Evolutionary conservation across 2,329 filamentous ascomycete genomes (phyloP).

Genomic region (Trichothecium sympodiale): DNA sequence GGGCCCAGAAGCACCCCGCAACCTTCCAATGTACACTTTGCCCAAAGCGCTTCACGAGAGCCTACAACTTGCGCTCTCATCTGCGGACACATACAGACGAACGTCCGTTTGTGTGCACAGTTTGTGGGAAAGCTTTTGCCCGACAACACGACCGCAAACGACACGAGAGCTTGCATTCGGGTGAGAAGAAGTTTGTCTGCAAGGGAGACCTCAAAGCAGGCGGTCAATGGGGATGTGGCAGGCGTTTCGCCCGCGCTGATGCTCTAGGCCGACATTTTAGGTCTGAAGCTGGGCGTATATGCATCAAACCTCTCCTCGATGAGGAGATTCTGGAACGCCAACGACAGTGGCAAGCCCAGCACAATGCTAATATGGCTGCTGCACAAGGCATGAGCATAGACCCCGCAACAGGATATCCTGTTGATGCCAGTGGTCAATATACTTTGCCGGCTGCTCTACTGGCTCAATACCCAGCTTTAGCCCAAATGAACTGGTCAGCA

Average conservation of each 20-base stretch:
- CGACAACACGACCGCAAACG: constrained; percentile 95
- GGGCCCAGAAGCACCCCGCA: constrained; percentile 94
- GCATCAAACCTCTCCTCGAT: constrained; percentile 93
- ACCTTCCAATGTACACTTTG: constrained; percentile 93
- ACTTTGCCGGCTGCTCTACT: constrained; percentile 77
- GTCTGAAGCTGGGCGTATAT: constrained; percentile 88
- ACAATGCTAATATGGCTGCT: constrained; percentile 36
- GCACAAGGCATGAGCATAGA: constrained; percentile 47
- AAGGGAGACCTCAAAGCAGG: constrained; percentile 78
- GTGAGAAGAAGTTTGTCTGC: constrained; percentile 98
- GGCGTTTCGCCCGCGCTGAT: constrained; percentile 89
- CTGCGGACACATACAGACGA: constrained; percentile 94
- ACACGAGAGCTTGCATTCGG: constrained; percentile 90
- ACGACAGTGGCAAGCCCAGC: constrained; percentile 54
- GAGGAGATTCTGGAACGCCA: constrained; percentile 83
- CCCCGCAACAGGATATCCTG: constrained; percentile 44
- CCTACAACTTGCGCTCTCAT: constrained; percentile 93
- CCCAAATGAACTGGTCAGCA: constrained; percentile 71
- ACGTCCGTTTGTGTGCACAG: constrained; percentile 90
- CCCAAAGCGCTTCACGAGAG: constrained; percentile 89
- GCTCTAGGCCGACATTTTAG: constrained; percentile 90
- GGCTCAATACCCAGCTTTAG: constrained; percentile 87
- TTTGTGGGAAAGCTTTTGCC: constrained; percentile 94
- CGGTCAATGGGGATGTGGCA: constrained; percentile 83
- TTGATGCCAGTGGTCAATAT: constrained; percentile 48